Base-by-base conservation (phyloP, 164 flowering plant species). In the Protea cynaroides region DNA sequence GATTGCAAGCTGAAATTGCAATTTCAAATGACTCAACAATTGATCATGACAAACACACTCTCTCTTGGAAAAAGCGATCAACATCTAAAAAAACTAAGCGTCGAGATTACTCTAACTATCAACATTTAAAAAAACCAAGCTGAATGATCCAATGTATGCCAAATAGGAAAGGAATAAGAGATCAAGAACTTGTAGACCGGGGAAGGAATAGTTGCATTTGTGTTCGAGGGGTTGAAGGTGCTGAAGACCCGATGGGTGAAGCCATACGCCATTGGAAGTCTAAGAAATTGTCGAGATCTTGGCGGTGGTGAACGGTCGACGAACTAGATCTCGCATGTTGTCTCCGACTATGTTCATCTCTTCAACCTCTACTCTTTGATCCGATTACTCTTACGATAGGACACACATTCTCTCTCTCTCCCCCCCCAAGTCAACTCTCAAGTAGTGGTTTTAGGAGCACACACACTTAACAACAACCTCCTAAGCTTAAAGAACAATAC, bases 251-350 rank as follows among this genome's bases (percentile, higher is more conserved):
- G 83, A 78, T 0, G 90, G 79, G 62, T 85, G 92, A 24, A 83
- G 83, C 92, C 92, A 89, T 64, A 76, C 70, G 11, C 80, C 83
- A 58, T 78, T 82, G 34, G 90, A 79, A 15, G 86, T 86, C 88
- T 34, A 84, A 60, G 76, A 82, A 84, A 74, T 87, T 78, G 34
- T 90, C 93, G 1, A 93, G 84, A 75, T 83, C 81, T 66, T 90
- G 93, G 11, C 96, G 96, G 69, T 89, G 96, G 67, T 90, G 86
- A 7, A 67, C 82, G 62, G 73, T 71, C 12, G 88, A 58, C 5
- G 84, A 58, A 52, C 86, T 80, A 63, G 96, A 86, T 86, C 89
- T 82, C 82, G 73, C 78, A 71, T 70, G n/a, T 65, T 82, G 86
- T 37, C 89, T 71, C 90, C 88, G 10, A 79, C 72, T 13, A 80